Evolutionary conservation across 1,284 basidiomycete genomes (phyloP), one percentile per base, ranked within the genome.

Genomic region (Cronartium quercuum): DNA sequence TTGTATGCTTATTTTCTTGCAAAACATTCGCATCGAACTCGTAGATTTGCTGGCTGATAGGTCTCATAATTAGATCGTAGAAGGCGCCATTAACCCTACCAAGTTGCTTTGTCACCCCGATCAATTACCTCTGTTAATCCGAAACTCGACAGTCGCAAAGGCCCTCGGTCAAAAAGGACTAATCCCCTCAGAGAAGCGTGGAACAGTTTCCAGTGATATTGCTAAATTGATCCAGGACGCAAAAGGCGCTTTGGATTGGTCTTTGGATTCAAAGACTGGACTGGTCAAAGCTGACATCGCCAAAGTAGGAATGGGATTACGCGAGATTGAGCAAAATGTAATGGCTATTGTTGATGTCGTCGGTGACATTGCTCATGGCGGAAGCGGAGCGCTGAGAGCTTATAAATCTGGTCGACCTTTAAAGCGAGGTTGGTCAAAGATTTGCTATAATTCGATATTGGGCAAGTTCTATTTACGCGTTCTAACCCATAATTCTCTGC

Each of bases 141-240:
- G 77, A 62, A 89, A 90, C 34, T 88, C 89, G 13, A 87, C 87
- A 78, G 86, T 98, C 6, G 94, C 94, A 41, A 89, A 94, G 78
- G 87, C 92, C 76, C 86, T 98, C 35, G 96, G 95, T 80, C 94
- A 93, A 57, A 89, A 92, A 76, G 94, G 94, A 77, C 83, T 98
- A 68, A 98, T 98, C 93, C 95, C 95, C 15, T 91, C 91, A 7
- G 90, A 90, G 77, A 90, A 94, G 82, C 87, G 95, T 77, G 95
- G 95, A 2, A 96, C 94, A 0, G 95, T 98, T 7, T 91, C 91
- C 0, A 90, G 92, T 69, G 91, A 95, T 76, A 85, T 96, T 74
- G 88, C 84, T 15, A 87, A 88, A 15, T 92, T 90, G 76, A 89
- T 98, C 76, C 85, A 87, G 78, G 88, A 89, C 76, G 86, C 95